Conservation (phyloP, 805 yeast genomes). For the Candida saitoana region DNA sequence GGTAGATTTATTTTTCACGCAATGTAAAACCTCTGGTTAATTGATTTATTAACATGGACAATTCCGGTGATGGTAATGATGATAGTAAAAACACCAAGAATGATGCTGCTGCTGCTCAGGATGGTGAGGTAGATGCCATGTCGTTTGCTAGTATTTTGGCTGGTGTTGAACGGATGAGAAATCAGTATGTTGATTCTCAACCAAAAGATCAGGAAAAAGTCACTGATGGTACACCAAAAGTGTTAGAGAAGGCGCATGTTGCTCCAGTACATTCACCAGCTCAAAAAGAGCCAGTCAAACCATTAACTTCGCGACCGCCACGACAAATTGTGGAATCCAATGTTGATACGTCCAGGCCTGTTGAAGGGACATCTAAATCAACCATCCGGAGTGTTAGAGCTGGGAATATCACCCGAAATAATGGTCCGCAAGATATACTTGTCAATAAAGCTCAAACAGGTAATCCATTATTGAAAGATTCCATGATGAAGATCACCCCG, state of each 20-base stretch:
- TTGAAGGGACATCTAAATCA: not conserved
- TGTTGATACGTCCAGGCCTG: not conserved
- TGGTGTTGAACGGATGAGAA: slow-evolving; percentile 60
- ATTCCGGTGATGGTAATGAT: not conserved
- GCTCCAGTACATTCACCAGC: not conserved
- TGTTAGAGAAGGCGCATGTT: not conserved
- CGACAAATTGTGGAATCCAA: not conserved
- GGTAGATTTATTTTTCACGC: no score
- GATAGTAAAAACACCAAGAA: not conserved
- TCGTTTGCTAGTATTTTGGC: slow-evolving; percentile 70
- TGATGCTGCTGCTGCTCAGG: not conserved
- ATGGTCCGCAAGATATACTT: slow-evolving; percentile 29
- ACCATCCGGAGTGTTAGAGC: not conserved
- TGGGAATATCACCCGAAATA: slow-evolving; percentile 1
- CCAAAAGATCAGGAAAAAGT: slow-evolving; percentile 1
- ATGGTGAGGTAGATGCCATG: not conserved
- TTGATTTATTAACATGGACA: not conserved
- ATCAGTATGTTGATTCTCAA: slow-evolving; percentile 28
- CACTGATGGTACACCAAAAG: not conserved
- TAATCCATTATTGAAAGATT: slow-evolving; percentile 58
- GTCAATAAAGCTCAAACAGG: slow-evolving; percentile 68
- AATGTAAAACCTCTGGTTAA: not conserved
- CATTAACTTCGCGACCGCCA: not conserved
- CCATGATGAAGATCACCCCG: slow-evolving; percentile 45
- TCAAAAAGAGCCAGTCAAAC: not conserved